A percentile compares a stretch with the other conserved stretches of the same genome.
Conservation (phyloP, 768 basidiomycete genomes). For the Scleroderma citrinum region DNA sequence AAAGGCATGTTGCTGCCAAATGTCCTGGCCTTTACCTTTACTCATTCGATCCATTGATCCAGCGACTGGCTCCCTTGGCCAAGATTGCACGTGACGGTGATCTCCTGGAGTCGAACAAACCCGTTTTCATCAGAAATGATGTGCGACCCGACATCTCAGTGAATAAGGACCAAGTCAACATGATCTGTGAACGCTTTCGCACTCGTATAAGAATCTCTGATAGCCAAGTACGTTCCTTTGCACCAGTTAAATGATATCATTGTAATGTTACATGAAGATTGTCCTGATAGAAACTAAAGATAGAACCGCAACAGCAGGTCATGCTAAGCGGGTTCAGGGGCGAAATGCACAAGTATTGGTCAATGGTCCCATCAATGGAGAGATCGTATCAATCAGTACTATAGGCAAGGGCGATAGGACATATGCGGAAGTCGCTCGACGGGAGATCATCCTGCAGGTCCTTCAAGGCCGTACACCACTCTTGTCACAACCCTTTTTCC, state of each 20-base stretch:
- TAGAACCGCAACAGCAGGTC: constrained; percentile 2
- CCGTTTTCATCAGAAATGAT: constrained; percentile 37
- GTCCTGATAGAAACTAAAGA: constrained; percentile 15
- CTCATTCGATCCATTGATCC: constrained; percentile 1
- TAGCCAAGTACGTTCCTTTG: constrained; percentile 32
- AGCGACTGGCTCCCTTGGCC: constrained; percentile 41
- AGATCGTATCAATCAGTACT: constrained; percentile 35
- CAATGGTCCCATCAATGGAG: constrained; percentile 11
- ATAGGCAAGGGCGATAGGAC: constrained; percentile 52
- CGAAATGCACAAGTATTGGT: constrained; percentile 32
- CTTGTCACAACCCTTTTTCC: constrained; percentile 20
- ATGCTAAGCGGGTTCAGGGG: constrained; percentile 27
- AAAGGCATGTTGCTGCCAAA: constrained; percentile 19
- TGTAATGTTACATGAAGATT: constrained; percentile 5
- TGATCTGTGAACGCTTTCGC: constrained; percentile 38
- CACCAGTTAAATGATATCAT: neutral
- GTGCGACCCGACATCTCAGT: constrained; percentile 24
- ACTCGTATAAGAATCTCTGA: constrained; percentile 35
- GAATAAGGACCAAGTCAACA: constrained; percentile 26
- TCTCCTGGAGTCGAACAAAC: constrained; percentile 46
- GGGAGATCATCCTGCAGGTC: constrained; percentile 13
- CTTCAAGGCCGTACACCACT: constrained; percentile 15
- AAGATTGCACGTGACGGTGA: constrained; percentile 42
- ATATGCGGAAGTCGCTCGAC: constrained; percentile 39
- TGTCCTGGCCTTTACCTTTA: no score